Base-by-base conservation (phyloP, 2,329 filamentous ascomycete genomes). In the Penicillium sp. region DNA sequence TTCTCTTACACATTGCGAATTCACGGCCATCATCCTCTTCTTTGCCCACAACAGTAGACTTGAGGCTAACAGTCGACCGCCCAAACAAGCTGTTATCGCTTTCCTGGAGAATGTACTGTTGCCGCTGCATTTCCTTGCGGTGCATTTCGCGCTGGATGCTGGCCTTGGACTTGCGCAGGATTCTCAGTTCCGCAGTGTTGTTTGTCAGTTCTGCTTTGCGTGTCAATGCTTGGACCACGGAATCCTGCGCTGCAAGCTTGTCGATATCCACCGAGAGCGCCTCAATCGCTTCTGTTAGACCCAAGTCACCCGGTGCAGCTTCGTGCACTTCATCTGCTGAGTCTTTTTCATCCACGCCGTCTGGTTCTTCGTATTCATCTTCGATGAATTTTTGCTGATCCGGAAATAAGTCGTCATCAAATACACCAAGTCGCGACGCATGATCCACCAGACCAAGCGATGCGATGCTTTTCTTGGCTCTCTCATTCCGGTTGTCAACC, bases 81-180 rank as follows among this genome's bases (percentile, higher is more conserved):
- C 94, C 94, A 68, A 96, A 97, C 25, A 99, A 81, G 72, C 92
- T 96, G 73, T 96, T 99, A 72, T 99, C 95, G 70, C 92, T 97
- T 75, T 99, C 94, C 75, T 99, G 94, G 8, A 97, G 87, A 45
- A 96, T 91, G 67, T 99, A 99, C 72, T 99, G 95, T 73, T 96
- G 94, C 51, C 92, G 85, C 72, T 99, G 94, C 69, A 99, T 84
- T 74, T 97, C 93, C 72, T 97, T 99, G 34, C 92, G 87, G 55
- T 91, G 85, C 53, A 97, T 92, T 73, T 99, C 94, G 63, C 94
- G 84, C 68, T 96, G 90, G 56, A 99, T 78, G 73, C 94, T 99
- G 33, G 92, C 88, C 73, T 94, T 96, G 0, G 92, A 97, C 73
- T 99, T 99, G 53, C 89, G 87, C 50, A 99, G 75, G 60, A 99